Conservation (phyloP, 1,284 basidiomycete species). For the Sanghuangporus sanghuang region DNA sequence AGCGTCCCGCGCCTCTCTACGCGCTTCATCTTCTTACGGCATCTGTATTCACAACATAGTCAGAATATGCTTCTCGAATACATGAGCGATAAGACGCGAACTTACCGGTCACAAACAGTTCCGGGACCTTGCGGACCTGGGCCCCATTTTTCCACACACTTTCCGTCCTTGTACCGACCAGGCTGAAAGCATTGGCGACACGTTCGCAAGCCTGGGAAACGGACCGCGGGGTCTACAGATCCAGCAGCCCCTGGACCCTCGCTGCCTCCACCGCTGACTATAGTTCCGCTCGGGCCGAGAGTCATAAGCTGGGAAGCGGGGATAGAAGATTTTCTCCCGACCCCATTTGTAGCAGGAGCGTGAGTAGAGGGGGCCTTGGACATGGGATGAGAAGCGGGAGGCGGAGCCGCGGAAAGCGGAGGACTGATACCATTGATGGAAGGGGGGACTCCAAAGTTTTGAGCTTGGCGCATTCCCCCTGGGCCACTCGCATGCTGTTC, state of each 20-base stretch:
- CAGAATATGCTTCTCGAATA: neutral
- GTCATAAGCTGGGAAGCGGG: slow-evolving; percentile 16
- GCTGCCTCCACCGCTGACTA: slow-evolving; percentile 13
- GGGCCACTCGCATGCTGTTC: slow-evolving; percentile 19
- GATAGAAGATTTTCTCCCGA: neutral
- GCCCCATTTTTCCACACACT: slow-evolving; percentile 84
- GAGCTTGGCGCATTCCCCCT: slow-evolving; percentile 27
- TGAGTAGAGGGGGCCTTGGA: neutral
- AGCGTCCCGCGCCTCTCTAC: slow-evolving; percentile 73
- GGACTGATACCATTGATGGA: slow-evolving; percentile 43
- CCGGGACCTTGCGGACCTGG: slow-evolving; percentile 78
- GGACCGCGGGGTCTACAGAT: slow-evolving; percentile 22
- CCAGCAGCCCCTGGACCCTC: neutral
- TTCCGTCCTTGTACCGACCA: slow-evolving; percentile 75
- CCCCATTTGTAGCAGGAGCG: neutral
- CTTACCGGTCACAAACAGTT: slow-evolving; percentile 71
- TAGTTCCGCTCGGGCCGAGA: slow-evolving; percentile 12
- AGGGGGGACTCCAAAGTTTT: slow-evolving; percentile 60
- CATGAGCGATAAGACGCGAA: slow-evolving; percentile 22
- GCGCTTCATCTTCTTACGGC: slow-evolving; percentile 82
- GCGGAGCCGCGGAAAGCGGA: neutral
- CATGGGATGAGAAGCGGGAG: neutral
- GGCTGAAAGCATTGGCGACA: slow-evolving; percentile 67
- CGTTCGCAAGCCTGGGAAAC: slow-evolving; percentile 62
- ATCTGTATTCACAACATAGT: slow-evolving; percentile 33